phyloP scores from a whole-genome alignment of 148 eudicot species.

The Gaultheria prostrata region DNA sequence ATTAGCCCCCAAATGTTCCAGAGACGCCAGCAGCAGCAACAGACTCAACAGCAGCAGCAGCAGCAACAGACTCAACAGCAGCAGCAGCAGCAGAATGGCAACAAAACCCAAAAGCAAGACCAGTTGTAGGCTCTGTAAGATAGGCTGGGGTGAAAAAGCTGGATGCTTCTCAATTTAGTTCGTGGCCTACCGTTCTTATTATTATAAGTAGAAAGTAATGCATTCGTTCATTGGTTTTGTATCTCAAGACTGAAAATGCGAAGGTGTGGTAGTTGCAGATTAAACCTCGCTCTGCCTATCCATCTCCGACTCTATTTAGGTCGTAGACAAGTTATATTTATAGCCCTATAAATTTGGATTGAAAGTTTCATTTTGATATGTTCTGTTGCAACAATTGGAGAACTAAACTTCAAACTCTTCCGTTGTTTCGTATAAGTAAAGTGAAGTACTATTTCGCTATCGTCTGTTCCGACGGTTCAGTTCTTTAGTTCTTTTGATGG shows the following conservation, averaged over 20 bases:
- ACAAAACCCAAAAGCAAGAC: constrained; percentile 45
- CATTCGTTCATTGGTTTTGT: constrained; percentile 43
- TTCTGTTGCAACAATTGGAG: constrained; percentile 19
- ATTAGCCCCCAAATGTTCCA: constrained; percentile 71
- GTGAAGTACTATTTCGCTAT: neutral
- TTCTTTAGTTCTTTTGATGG: neutral
- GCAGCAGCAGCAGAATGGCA: constrained; percentile 37
- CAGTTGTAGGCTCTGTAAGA: constrained; percentile 21
- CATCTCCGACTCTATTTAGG: constrained; percentile 12
- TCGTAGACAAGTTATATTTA: constrained; percentile 19
- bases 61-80: constrained; percentile 31
- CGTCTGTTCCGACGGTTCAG: too few relatives aligned
- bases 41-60: constrained; percentile 27
- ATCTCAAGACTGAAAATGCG: constrained; percentile 25
- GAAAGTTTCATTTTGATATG: constrained; percentile 9
- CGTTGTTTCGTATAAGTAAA: neutral
- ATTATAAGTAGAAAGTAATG: constrained; percentile 22
- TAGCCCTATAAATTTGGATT: constrained; percentile 17
- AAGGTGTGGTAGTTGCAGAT: constrained; percentile 23
- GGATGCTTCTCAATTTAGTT: constrained; percentile 16
- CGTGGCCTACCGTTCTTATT: constrained; percentile 8
- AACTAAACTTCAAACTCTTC: neutral
- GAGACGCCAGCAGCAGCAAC: constrained; percentile 29
- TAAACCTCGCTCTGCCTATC: constrained; percentile 32
- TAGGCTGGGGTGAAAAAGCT: constrained; percentile 1